Evolutionary conservation across 306 rosid species (phyloP).

Genomic region (Cucurbita maxima): DNA sequence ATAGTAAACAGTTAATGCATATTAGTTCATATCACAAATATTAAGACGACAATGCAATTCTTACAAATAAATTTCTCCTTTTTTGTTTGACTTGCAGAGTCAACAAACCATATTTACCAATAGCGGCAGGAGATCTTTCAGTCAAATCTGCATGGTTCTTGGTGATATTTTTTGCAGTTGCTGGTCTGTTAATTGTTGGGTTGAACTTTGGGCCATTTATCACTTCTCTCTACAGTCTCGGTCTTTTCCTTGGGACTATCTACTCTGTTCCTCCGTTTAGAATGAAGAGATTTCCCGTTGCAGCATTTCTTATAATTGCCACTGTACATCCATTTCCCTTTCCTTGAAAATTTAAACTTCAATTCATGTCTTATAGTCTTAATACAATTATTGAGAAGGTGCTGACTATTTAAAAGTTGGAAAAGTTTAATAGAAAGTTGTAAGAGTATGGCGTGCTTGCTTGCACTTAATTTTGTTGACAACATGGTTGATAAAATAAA

Average conservation of each 20-base stretch:
- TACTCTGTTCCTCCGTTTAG: conserved; percentile 92
- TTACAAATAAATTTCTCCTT: not conserved
- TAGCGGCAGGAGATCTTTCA: conserved; percentile 97
- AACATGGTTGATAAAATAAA: not conserved
- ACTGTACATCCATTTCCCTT: conserved; percentile 37
- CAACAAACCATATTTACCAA: conserved; percentile 92
- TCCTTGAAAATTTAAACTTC: not conserved
- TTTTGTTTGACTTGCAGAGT: conserved; percentile 52
- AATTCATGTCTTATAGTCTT: not conserved
- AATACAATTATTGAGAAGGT: not conserved
- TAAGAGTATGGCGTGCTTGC: not conserved
- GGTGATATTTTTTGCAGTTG: conserved; percentile 71
- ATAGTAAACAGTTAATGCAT: not conserved
- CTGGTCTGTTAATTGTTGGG: conserved; percentile 65
- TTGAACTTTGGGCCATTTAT: conserved; percentile 76
- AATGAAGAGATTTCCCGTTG: conserved; percentile 88
- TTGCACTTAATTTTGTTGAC: too few species aligned
- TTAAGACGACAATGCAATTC: not conserved
- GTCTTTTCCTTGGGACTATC: conserved; percentile 87
- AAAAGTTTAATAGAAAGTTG: not conserved
- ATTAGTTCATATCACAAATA: not conserved
- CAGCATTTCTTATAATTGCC: conserved; percentile 93
- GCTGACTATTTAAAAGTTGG: not conserved
- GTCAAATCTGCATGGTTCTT: conserved; percentile 86
- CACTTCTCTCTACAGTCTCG: conserved; percentile 64